Base-by-base conservation (phyloP, 148 eudicot species). In the Amaranthus hypochondriacus region DNA sequence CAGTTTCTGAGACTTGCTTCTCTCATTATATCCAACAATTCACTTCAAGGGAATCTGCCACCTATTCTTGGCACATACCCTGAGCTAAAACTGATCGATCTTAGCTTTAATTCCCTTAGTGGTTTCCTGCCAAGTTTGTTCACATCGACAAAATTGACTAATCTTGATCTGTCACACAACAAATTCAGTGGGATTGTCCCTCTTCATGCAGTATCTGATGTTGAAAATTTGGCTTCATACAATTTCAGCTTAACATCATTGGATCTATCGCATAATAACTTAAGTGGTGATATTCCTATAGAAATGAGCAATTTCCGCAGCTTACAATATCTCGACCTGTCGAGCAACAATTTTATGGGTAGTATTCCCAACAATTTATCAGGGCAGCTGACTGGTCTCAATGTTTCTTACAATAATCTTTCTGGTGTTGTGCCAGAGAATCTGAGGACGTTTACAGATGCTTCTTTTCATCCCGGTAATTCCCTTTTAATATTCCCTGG, bases 391-490 rank as follows among this genome's bases (percentile, higher is more conserved):
- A 70, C 53, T 57, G 81, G 62, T 54, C 77, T 90, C 44, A 86
- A 88, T 69, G 90, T 86, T 62, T 85, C 90, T 48, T 75, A 80
- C 68, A 90, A 90, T 76, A 86, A 88, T 62, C 78, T 90, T 44
- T 88, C 96, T 39, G 96, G 96, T 63, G 56, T 78, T 65, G 83
- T 90, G 48, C 96, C 96, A 3, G 78, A 83, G 72, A 88, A 80
- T 59, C 80, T 88, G 39, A 62, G 62, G 61, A 84, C 76, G 66
- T 90, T 90, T 73, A 83, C 92, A 54, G 86, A 83, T 75, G 77
- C 86, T 8, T 77, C 90, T 4, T 90, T 90, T 64, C 87, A 83
- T 84, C 96, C 92, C 2, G 96, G 96, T 73, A 90, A 90, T 78
- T 15, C 75, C 69, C 78, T 84, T 49, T 81, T 88, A 18, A 67